Evolutionary conservation across 2,329 filamentous ascomycete species (phyloP), one percentile per base, ranked within the genome.

Genomic region (Juglanconis oblonga): DNA sequence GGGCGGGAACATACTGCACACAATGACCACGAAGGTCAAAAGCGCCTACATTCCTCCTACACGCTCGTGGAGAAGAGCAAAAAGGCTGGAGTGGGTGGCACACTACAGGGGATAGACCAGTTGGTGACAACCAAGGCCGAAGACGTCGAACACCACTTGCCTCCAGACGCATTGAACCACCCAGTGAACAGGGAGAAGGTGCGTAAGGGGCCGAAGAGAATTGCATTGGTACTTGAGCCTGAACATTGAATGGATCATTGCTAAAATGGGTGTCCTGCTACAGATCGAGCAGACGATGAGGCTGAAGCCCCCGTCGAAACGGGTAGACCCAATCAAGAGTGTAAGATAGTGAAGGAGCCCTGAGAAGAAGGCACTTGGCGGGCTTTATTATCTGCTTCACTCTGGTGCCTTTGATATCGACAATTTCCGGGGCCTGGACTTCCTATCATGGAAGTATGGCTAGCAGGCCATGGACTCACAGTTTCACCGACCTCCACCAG

Each of bases 21-120:
- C 59, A 62, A 62, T 40, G 59, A 62, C 47, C 59, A 59, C 56
- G 55, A 32, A n/a, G 55, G 47, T n/a, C 59, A 59, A 42, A 51
- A 54, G 24, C 29, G 47, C 14, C 24, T 57, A 3, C 55, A 47
- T 9, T 35, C 45, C 33, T 42, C 31, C 10, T 29, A 45, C 45
- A 33, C 36, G 7, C 9, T n/a, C 1, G 45, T 57, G 7, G 47
- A 57, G 29, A 48, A 57, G 17, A 50, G 38, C 13, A 50, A 50
- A 10, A 38, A 48, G 29, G 40, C 52, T 11, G 52, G 45, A 2
- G 6, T 38, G 17, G 55, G 55, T 24, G 36, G 55, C 8, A 42
- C 42, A 38, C 14, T 57, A 24, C 47, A 42, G 7, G 55, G 55
- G 8, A 50, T 50, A 5, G 55, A 57, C 36, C 13, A 50, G 9